Percentiles rank a stretch among this genome's conserved stretches.
Evolutionary conservation across 768 basidiomycete genomes (phyloP).

Genomic region (Royoungia palumana): DNA sequence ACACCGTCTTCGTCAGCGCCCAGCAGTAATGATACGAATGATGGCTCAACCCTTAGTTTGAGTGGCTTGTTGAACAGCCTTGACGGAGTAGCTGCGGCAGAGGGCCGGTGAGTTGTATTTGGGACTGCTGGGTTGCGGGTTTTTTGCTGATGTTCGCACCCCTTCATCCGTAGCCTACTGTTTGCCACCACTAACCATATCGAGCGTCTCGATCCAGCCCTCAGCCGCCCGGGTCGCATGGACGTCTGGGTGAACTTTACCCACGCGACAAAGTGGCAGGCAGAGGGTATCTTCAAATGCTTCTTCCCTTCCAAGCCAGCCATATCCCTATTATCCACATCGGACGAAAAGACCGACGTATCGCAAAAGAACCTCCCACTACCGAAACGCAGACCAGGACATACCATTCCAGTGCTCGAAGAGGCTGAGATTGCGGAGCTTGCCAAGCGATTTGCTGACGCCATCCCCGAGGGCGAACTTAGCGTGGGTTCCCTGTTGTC

Average conservation of each 20-base stretch:
- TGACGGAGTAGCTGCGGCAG: constrained; percentile 81
- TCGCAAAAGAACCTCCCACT: constrained; percentile 66
- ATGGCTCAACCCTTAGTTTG: constrained; percentile 81
- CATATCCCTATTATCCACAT: constrained; percentile 7
- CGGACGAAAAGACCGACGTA: constrained; percentile 37
- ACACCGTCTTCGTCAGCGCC: constrained; percentile 44
- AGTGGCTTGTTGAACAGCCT: constrained; percentile 84
- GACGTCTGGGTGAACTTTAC: constrained; percentile 92
- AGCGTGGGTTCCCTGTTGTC: constrained; percentile 52
- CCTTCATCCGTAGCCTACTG: constrained; percentile 50
- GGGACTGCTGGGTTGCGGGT: constrained; percentile 1
- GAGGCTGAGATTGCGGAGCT: constrained; percentile 75
- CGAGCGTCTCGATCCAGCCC: constrained; percentile 85
- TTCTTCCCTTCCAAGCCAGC: constrained; percentile 73
- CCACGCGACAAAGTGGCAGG: constrained; percentile 89
- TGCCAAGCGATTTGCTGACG: constrained; percentile 77
- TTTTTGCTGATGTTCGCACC: constrained; percentile 19
- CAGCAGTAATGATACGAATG: constrained; percentile 47
- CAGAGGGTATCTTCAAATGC: constrained; percentile 89
- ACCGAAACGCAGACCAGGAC: constrained; percentile 61
- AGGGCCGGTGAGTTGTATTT: constrained; percentile 64
- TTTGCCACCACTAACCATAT: constrained; percentile 95
- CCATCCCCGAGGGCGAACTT: constrained; percentile 84
- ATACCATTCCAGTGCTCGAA: constrained; percentile 64
- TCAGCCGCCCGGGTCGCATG: constrained; percentile 87